These are phyloP conservation scores for Apiospora koreana DNA, from an alignment of 2,329 filamentous ascomycete species.

Conservation along the genomic window DNA sequence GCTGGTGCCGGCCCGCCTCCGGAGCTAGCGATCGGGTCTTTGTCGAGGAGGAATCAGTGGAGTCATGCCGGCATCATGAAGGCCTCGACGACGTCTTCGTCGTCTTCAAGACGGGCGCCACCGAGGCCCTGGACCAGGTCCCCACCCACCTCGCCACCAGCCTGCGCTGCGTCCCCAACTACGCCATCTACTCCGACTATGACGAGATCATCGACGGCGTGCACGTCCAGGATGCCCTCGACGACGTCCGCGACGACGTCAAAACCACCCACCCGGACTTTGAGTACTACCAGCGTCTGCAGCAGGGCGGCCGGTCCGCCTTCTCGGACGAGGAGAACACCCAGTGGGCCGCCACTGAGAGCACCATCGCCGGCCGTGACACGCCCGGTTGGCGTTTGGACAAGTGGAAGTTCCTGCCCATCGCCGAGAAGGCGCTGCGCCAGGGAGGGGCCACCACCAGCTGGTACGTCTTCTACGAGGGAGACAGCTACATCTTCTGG, in stretches of 20 bases:
- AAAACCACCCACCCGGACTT: constrained; percentile 47
- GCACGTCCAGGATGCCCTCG: constrained; percentile 50
- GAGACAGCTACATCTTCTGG: constrained; percentile 59
- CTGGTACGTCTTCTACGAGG: constrained; percentile 62
- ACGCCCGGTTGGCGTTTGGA: constrained; percentile 53
- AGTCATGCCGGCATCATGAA: constrained; percentile 16
- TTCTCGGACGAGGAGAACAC: constrained; percentile 35
- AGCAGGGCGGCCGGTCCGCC: constrained; percentile 41
- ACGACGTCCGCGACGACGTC: constrained; percentile 40
- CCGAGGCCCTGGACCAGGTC: constrained; percentile 55
- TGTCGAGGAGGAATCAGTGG: not conserved
- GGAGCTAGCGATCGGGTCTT: not conserved
- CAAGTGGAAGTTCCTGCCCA: constrained; percentile 60
- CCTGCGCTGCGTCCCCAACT: constrained; percentile 55
- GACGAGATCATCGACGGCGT: constrained; percentile 52
- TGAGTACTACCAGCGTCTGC: constrained; percentile 50
- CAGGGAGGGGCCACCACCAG: constrained; percentile 41
- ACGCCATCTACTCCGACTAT: constrained; percentile 60
- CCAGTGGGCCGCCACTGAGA: constrained; percentile 29
- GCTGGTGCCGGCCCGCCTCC: not conserved
- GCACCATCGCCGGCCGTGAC: constrained; percentile 36
- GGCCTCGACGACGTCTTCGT: constrained; percentile 55
- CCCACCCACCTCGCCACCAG: constrained; percentile 55
- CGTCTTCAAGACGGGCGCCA: constrained; percentile 59
- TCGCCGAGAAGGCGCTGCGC: constrained; percentile 48